Evolutionary conservation across 2,329 filamentous ascomycete species (phyloP), one percentile per base, ranked within the genome.

Genomic region (Xylariomycetidae sp.): DNA sequence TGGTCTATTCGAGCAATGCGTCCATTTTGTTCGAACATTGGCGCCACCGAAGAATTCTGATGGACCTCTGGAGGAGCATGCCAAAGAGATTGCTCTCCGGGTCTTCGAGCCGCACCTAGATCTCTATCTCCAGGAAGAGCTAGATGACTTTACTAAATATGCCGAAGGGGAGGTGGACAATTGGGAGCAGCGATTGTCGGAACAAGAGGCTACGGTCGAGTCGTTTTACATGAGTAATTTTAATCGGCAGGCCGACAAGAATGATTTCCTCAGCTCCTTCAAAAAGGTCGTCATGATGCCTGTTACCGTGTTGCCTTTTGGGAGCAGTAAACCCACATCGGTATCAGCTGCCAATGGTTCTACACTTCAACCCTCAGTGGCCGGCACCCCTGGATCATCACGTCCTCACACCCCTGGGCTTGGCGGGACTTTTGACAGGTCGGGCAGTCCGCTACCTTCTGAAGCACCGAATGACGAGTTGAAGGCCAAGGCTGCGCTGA

Each of bases 261-360:
- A 88, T 47, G 92, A 98, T 57, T 98, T 98, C 51, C 58, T 98
- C 41, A 92, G 82, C 28, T 95, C 89, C 0, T 98, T 98, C 70
- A 96, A 88, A 56, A 97, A 97, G 60, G 92, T 98, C 7, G 86
- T 98, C 45, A 96, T 98, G 89, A 94, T 95, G 81, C 92, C 92
- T 3, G 90, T 98, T 30, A 94, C 87, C 33, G 90, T 88, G 7
- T 68, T 97, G 4, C 86, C 88, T 34, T 86, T 79, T 52, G 71
- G 63, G 40, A 61, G 59, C 22, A 56, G 51, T 30, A 71, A 66
- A 34, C 54, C 66, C 1, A 38, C 59, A 7, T 34, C 44, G 42
- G 23, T 54, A 15, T 31, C 49, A 16, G 31, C 53, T 31, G 32
- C 51, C 20, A 58, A 59, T 34, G 52, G 57, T 30, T 39, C 54